A percentile compares a stretch with the other conserved stretches of the same genome.
These are phyloP conservation scores for Gracilariopsis chorda DNA, from an alignment of 23 red algal genomes.

Conservation along the genomic window DNA sequence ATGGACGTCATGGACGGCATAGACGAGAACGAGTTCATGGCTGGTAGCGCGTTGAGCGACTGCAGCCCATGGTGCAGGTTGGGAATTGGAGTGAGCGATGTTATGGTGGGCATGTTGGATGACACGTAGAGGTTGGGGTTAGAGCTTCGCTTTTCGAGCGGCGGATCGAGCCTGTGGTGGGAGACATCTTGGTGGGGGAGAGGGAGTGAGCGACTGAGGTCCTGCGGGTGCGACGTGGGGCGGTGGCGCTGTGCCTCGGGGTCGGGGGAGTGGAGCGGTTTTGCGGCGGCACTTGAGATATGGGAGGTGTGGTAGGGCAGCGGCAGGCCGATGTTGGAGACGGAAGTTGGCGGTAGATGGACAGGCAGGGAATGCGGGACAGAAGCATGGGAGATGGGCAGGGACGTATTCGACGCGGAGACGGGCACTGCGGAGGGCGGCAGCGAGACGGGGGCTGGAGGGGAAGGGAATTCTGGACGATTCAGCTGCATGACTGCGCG, in stretches of 20 bases:
- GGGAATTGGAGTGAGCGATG: neutral
- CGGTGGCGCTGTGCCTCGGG: neutral
- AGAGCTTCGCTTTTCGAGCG: neutral
- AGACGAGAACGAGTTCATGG: neutral
- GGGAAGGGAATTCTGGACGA: neutral
- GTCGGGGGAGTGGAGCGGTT: neutral
- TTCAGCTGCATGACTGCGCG: neutral
- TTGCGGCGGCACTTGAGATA: neutral
- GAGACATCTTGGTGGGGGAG: neutral
- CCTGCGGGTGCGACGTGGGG: neutral
- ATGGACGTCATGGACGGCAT: neutral
- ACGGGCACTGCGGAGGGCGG: conserved; percentile 10
- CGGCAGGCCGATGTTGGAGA: neutral
- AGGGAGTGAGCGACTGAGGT: neutral
- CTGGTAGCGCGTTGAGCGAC: neutral
- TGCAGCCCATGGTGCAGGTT: neutral
- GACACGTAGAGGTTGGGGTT: neutral
- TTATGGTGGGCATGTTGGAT: neutral
- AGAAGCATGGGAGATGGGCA: neutral
- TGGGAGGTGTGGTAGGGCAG: neutral
- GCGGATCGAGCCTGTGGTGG: neutral
- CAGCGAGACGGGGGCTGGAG: neutral
- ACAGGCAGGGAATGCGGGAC: neutral
- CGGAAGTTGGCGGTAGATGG: neutral
- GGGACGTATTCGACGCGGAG: neutral